A percentile compares a stretch with the other conserved stretches of the same genome.
Evolutionary conservation across 148 eudicot species (phyloP).

Genomic region (Beta vulgaris): DNA sequence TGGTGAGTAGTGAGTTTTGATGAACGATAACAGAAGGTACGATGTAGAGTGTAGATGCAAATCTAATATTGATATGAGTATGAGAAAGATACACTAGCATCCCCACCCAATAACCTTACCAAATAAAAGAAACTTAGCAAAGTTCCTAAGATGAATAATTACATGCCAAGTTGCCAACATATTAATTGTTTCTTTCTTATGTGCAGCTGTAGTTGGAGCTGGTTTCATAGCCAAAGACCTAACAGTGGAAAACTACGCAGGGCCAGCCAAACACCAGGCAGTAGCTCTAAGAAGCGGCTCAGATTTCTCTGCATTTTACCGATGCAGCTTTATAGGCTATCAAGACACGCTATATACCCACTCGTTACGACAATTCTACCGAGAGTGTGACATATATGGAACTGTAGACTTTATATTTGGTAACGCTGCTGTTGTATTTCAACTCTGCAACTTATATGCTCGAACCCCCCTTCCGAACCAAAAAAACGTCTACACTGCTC

Average conservation of each 20-base stretch:
- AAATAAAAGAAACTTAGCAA: too few relatives aligned
- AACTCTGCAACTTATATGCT: slow-evolving; percentile 68
- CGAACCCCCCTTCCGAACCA: slow-evolving; percentile 57
- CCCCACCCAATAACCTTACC: too few relatives aligned
- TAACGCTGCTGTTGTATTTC: slow-evolving; percentile 87
- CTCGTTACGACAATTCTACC: slow-evolving; percentile 81
- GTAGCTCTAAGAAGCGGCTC: slow-evolving; percentile 73
- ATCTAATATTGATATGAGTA: too few relatives aligned
- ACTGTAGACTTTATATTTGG: slow-evolving; percentile 93
- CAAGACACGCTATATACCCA: slow-evolving; percentile 92
- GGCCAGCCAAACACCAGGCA: slow-evolving; percentile 83
- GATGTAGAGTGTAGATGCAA: too few relatives aligned
- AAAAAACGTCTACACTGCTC: slow-evolving; percentile 79
- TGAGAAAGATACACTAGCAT: too few relatives aligned
- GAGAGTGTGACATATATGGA: slow-evolving; percentile 87
- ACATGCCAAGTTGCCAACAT: too few relatives aligned
- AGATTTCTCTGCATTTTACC: slow-evolving; percentile 80
- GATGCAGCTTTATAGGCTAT: slow-evolving; percentile 78
- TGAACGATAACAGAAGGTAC: too few relatives aligned
- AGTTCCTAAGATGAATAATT: too few relatives aligned
- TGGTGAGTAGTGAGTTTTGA: too few relatives aligned
- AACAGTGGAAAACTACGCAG: slow-evolving; percentile 81
- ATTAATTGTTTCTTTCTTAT: neutral
- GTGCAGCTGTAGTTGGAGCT: slow-evolving; percentile 69
- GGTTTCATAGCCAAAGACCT: slow-evolving; percentile 88